Conservation (phyloP, 305 asterid species). For the Fraxinus albicans region DNA sequence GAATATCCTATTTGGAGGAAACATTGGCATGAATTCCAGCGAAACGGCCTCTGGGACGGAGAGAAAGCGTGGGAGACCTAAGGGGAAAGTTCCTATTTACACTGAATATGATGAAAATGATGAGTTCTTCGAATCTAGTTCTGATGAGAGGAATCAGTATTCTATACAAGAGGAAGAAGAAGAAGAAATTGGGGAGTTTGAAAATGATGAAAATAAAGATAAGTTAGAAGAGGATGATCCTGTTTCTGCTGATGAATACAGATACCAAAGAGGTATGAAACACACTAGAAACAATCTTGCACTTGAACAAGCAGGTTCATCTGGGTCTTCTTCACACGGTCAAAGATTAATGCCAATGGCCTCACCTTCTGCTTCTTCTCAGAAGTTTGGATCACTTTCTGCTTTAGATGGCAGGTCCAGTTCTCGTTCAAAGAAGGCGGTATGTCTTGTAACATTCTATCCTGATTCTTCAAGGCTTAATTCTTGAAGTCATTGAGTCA, state of each 20-base stretch:
- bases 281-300: conserved; percentile 43
- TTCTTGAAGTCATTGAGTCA: neutral
- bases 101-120: conserved; percentile 83
- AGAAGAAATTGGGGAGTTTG: conserved; percentile 76
- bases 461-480: conserved; percentile 13
- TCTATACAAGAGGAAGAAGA: conserved; percentile 76
- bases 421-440: conserved; percentile 81
- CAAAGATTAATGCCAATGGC: conserved; percentile 53
- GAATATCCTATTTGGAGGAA: conserved; percentile 52
- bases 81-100: conserved; percentile 78
- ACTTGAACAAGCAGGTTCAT: conserved; percentile 71
- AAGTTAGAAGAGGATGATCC: conserved; percentile 78
- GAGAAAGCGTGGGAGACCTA: conserved; percentile 87
- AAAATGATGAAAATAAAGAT: conserved; percentile 82
- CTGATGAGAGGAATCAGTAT: conserved; percentile 74
- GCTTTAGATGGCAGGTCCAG: conserved; percentile 85
- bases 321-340: conserved; percentile 88
- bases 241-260: conserved; percentile 60
- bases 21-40: conserved; percentile 42
- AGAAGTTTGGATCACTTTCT: conserved; percentile 98
- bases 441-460: conserved; percentile 32
- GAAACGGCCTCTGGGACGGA: conserved; percentile 64
- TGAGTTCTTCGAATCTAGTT: conserved; percentile 84
- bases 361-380: conserved; percentile 84
- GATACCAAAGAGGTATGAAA: conserved; percentile 52